phyloP scores from a whole-genome alignment of 1,139 yeast species.

The Magnusiomyces fungicola region DNA sequence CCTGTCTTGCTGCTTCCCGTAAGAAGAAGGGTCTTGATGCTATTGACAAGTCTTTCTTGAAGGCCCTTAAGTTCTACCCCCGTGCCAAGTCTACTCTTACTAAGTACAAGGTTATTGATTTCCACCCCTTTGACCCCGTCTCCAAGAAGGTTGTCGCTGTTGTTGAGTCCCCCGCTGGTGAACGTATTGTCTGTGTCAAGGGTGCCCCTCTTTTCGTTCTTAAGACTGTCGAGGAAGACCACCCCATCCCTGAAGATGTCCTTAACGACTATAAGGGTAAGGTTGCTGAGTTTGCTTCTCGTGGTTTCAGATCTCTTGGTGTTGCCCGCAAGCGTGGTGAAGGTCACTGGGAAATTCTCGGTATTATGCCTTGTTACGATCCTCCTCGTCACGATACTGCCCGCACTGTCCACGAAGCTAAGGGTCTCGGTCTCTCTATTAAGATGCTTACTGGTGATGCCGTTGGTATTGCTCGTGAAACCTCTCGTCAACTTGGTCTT shows the following conservation, averaged over 20 bases:
- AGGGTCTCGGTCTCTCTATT: slow-evolving; percentile 56
- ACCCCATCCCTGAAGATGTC: slow-evolving; percentile 56
- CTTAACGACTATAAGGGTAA: slow-evolving; percentile 61
- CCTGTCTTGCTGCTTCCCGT: slow-evolving; percentile 97
- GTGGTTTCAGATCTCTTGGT: slow-evolving; percentile 70
- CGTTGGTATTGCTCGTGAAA: slow-evolving; percentile 68
- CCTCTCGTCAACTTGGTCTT: slow-evolving; percentile 62
- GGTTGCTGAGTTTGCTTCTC: slow-evolving; percentile 64
- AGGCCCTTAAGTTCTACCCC: slow-evolving; percentile 62
- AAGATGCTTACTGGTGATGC: slow-evolving; percentile 74
- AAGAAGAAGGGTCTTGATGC: slow-evolving; percentile 99
- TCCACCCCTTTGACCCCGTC: slow-evolving; percentile 68
- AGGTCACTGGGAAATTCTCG: slow-evolving; percentile 66
- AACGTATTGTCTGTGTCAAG: slow-evolving; percentile 59
- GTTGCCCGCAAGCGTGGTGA: slow-evolving; percentile 68
- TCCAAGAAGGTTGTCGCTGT: slow-evolving; percentile 65
- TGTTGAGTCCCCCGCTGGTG: slow-evolving; percentile 63
- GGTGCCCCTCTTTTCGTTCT: slow-evolving; percentile 68
- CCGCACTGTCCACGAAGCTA: slow-evolving; percentile 59
- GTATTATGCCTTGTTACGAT: slow-evolving; percentile 69
- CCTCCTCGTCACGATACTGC: slow-evolving; percentile 74
- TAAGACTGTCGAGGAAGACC: slow-evolving; percentile 64
- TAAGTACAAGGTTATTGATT: slow-evolving; percentile 59
- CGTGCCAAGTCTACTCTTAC: slow-evolving; percentile 50
- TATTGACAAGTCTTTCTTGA: slow-evolving; percentile 78